Base-by-base conservation (phyloP, 805 yeast genomes). In the Barnettozyma sp. region DNA sequence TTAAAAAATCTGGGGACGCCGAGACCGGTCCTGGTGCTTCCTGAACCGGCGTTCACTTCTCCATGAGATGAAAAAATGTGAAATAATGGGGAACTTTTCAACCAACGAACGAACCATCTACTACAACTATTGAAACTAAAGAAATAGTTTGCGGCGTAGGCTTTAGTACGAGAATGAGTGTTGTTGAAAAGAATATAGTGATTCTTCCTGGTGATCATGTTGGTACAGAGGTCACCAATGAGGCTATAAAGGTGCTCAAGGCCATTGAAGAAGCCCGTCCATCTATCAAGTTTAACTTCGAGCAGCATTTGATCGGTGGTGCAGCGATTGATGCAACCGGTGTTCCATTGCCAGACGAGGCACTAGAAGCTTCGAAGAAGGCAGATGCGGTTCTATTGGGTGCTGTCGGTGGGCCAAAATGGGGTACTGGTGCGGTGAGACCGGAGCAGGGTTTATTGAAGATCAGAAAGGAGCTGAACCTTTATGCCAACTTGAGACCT, bases 341-440 rank as follows among this genome's bases (percentile, higher is more conserved):
- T 36, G 79, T 59, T 34, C 97, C 98, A 40, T 69, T 92, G 45
- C 82, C 96, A 12, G 94, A 82, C 41, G 90, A 71, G 39, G 73
- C 96, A 4, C 69, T 92, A 32, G 82, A 66, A 30, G 87, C 95
- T 8, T 73, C 97, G 24, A 87, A 85, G 62, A 65, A 66, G 30
- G 81, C 97, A 1, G 94, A 90, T 58, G 98, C 97, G 18, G 95
- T 92, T n/a, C 67, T 92, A 46, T 70, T 92, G 39, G 98, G 98
- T 48, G 96, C 98, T 7, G 98, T 92, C 22, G 98, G 98, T 45
- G 98, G 98, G 22, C 98, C 98, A 43, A 92, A 92, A 65, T 92
- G 98, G 98, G 97, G 97, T 24, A 84, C 97, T 19, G 97, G 97
- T 34, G 56, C 71, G 10, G 97, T 90, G 31, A 79, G 98, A 66